Conservation (phyloP, 2,329 filamentous ascomycete genomes). For the Microsporum ferrugineum region DNA sequence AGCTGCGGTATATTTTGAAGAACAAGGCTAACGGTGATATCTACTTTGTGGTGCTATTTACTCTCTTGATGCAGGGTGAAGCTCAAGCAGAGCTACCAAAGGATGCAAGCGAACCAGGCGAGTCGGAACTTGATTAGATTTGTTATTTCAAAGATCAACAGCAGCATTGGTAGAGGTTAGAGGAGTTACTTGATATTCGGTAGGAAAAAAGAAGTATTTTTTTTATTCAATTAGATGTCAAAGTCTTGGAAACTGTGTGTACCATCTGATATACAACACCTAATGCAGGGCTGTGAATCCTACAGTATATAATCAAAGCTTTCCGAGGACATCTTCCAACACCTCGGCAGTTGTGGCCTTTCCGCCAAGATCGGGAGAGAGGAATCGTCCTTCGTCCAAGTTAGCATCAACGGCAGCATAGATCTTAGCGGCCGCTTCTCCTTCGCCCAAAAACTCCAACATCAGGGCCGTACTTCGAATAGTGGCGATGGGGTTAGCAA, state of each 20-base stretch:
- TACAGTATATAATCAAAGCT: constrained; percentile 6
- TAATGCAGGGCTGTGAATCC: background rate
- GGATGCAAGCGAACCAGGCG: constrained; percentile 5
- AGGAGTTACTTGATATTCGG: background rate
- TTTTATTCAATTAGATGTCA: background rate
- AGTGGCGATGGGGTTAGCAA: constrained; percentile 94
- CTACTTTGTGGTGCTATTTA: constrained; percentile 73
- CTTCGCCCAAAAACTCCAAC: constrained; percentile 89
- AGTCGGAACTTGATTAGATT: constrained; percentile 18
- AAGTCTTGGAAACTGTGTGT: background rate
- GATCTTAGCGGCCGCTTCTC: constrained; percentile 75
- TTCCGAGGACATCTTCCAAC: constrained; percentile 66
- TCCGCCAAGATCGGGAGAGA: constrained; percentile 86
- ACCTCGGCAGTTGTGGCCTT: constrained; percentile 77
- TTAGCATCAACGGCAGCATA: constrained; percentile 87
- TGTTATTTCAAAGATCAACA: background rate
- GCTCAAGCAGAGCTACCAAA: constrained; percentile 12
- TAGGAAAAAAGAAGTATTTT: background rate
- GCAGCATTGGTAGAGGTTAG: background rate
- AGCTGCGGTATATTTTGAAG: constrained; percentile 83
- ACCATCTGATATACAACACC: background rate
- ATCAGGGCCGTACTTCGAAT: constrained; percentile 83
- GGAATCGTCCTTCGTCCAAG: constrained; percentile 65
- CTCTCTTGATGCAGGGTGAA: constrained; percentile 45
- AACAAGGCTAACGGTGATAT: constrained; percentile 61